Conservation (phyloP, 306 rosid genomes). For the Vigna nakashimae region DNA sequence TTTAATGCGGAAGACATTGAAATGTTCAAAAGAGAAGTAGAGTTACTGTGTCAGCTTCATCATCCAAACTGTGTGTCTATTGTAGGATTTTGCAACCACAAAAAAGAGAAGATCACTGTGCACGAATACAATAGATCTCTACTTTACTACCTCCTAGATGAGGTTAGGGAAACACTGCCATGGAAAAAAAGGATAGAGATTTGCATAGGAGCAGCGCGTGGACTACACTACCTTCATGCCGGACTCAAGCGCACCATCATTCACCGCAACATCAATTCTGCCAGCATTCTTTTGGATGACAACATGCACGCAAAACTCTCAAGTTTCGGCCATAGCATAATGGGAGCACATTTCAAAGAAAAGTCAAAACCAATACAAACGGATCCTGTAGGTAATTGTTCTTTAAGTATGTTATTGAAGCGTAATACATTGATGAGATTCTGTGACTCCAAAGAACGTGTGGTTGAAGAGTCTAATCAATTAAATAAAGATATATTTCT, state of each 20-base stretch:
- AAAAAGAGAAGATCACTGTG: background rate
- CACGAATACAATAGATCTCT: slow-evolving; percentile 18
- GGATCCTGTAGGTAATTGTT: background rate
- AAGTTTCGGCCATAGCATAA: background rate
- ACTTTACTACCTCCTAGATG: background rate
- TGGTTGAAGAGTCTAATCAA: no score
- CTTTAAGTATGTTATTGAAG: background rate
- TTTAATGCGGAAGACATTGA: background rate
- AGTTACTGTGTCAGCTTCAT: no score
- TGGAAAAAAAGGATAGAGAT: slow-evolving; percentile 27
- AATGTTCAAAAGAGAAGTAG: background rate
- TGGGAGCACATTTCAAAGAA: background rate
- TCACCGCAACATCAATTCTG: background rate
- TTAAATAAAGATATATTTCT: no score
- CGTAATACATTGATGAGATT: no score
- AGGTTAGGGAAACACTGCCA: background rate
- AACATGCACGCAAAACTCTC: slow-evolving; percentile 13
- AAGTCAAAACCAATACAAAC: background rate
- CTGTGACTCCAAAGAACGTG: no score
- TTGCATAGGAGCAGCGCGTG: no score
- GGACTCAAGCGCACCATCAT: no score
- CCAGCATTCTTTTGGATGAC: background rate
- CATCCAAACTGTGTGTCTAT: slow-evolving; percentile 26
- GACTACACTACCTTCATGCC: no score
- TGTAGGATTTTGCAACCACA: slow-evolving; percentile 9